A percentile compares a stretch with the other conserved stretches of the same genome.
Conservation (phyloP, 2,329 filamentous ascomycete genomes). For the Seiridium cupressi region DNA sequence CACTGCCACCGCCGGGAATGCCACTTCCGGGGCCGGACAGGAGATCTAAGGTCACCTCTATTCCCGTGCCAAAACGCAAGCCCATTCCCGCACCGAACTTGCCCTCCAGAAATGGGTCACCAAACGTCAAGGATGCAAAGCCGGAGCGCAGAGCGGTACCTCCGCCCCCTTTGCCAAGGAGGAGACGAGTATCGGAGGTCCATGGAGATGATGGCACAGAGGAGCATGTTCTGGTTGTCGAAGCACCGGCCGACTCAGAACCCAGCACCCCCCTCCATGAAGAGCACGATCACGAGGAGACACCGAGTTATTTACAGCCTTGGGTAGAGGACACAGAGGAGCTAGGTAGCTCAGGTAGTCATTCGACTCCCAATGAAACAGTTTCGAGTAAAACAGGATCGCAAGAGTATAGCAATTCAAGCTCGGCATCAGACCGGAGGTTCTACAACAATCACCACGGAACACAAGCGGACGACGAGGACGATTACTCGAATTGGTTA, state of each 20-base stretch:
- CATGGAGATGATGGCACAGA: constrained; percentile 20
- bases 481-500: constrained; percentile 29
- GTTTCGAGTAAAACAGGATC: neutral
- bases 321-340: constrained; percentile 28
- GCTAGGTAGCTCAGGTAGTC: constrained; percentile 11
- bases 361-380: constrained; percentile 8
- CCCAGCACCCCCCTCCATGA: constrained; percentile 22
- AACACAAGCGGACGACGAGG: constrained; percentile 18
- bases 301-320: constrained; percentile 19
- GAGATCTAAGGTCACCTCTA: constrained; percentile 20
- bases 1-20: constrained; percentile 29
- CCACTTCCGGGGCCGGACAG: constrained; percentile 28
- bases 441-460: neutral
- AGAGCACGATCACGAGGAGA: constrained; percentile 10
- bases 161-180: constrained; percentile 25
- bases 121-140: constrained; percentile 18
- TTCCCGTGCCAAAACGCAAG: constrained; percentile 24
- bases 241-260: constrained; percentile 28
- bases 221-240: constrained; percentile 28
- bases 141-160: constrained; percentile 24
- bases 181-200: constrained; percentile 27
- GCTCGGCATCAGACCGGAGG: neutral
- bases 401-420: neutral
- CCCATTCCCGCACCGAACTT: constrained; percentile 22
- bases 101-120: constrained; percentile 17